Base-by-base conservation (phyloP, 768 basidiomycete species). In the Calocybe cyanea region DNA sequence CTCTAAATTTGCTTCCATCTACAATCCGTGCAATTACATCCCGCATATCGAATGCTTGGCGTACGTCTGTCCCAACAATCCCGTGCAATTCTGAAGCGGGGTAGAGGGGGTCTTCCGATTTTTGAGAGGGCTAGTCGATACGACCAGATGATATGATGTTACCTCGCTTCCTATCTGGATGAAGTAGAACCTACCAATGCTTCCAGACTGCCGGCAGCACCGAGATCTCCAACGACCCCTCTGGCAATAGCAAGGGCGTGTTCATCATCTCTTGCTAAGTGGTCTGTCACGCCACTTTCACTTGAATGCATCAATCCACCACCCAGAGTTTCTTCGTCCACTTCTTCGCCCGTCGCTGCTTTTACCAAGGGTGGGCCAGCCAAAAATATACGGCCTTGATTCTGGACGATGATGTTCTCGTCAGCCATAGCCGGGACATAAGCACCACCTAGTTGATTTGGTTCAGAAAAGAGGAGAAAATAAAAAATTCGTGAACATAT, bases 391-490 rank as follows among this genome's bases (percentile, higher is more conserved):
- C 78, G 85, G 0, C 93, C 93, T 67, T 95, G 92, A 49, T 93
- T 87, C 48, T 83, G 81, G 24, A 92, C 89, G 50, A 92, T 93
- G 55, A 92, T 77, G 52, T 91, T 93, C 65, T 93, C 90, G 59
- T 97, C 93, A 1, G 92, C 90, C 90, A 97, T 95, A 2, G 93
- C 93, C 20, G 93, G 92, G 34, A 95, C 91, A 66, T 92, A 94
- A 32, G 92, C 92, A 47, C 92, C 92, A 46, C 87, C 87, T 85
- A 36, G 14, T 40, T 24, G 14, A 54, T 45, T 48, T 38, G 33
- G 46, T 46, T 18, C 38, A 34, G 36, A 50, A 5, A 39, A 25
- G 11, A 20, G 37, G 14, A 20, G 6, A 10, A 20, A 14, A 17
- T 35, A 15, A 9, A 32, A 19, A 41, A 30, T 40, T 40, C 21